phyloP scores from a whole-genome alignment of 2,329 filamentous ascomycete species.

The Cladosporium austrohemisphaericum region DNA sequence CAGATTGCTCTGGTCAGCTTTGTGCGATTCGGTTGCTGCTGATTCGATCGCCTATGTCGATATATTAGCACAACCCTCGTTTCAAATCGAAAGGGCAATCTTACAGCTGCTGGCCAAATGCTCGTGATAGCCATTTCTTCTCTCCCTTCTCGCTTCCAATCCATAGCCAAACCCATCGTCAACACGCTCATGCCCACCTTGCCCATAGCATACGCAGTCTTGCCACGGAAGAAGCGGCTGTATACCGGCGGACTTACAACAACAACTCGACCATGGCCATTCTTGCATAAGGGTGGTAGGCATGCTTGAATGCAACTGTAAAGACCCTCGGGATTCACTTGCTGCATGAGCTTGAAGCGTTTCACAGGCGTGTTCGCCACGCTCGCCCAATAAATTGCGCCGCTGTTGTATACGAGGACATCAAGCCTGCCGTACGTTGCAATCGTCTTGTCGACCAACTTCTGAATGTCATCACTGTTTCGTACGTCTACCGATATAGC shows the following conservation, averaged over 20 bases:
- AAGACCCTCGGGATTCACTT: conserved; percentile 69
- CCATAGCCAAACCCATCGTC: conserved; percentile 78
- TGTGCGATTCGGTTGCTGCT: conserved; percentile 60
- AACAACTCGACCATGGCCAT: conserved; percentile 58
- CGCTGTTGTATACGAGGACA: conserved; percentile 76
- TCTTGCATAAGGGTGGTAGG: conserved; percentile 61
- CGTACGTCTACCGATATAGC: conserved; percentile 70
- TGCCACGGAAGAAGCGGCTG: conserved; percentile 77
- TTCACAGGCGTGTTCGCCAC: conserved; percentile 63
- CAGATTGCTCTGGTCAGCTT: conserved; percentile 34
- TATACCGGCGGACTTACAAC: conserved; percentile 84
- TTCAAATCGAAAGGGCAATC: conserved; percentile 24
- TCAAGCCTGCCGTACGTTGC: conserved; percentile 62
- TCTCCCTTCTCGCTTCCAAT: conserved; percentile 65
- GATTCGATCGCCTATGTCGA: conserved; percentile 62
- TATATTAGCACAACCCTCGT: background rate
- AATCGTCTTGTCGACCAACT: conserved; percentile 55
- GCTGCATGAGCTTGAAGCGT: conserved; percentile 62
- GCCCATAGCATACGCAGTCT: conserved; percentile 75
- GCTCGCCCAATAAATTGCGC: conserved; percentile 71
- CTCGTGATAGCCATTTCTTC: conserved; percentile 71
- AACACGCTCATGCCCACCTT: conserved; percentile 81
- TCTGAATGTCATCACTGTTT: conserved; percentile 56
- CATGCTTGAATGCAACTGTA: conserved; percentile 66
- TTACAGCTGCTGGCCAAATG: conserved; percentile 74